Evolutionary conservation across 2,329 filamentous ascomycete species (phyloP), one percentile per base, ranked within the genome.

Genomic region (Sporothrix luriei): DNA sequence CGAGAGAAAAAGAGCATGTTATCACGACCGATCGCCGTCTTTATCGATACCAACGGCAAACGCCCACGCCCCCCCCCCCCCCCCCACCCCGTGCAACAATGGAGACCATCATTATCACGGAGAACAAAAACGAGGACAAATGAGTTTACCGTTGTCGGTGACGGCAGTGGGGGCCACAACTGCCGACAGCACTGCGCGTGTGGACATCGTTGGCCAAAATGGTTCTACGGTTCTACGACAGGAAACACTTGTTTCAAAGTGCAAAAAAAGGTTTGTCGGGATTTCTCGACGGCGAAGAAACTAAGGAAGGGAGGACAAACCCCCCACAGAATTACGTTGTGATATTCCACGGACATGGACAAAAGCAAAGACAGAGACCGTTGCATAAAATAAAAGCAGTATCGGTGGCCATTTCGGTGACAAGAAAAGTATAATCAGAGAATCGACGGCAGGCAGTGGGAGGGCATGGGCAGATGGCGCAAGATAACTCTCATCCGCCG

Each of bases 161-260:
- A 64, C 49, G 61, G 40, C 61, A 49, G 61, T 64, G 61, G 61
- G 59, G 61, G 61, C 33, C 49, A 40, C 43, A 48, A 49, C 61
- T 64, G 43, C 59, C 61, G 46, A 21, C 61, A 64, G 43, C 61
- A 49, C 61, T 43, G 40, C 11, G 40, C 40, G 40, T 46, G 40
- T 46, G 33, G 55, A 67, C n/a, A 21, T 29, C 1, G 16, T 59
- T 33, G 33, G 33, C 33, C 33, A 33, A 33, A 9, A 33, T 2
- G 33, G 6, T 33, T 33, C 33, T 33, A 33, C 33, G n/a, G n/a
- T n/a, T n/a, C n/a, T n/a, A n/a, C n/a, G n/a, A n/a, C n/a, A n/a
- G n/a, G n/a, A n/a, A 33, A 33, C 29, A 33, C 33, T 54, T 54
- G 6, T 26, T 54, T 21, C 21, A 24, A 11, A 54, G 51, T 4